Evolutionary conservation across 1,284 basidiomycete genomes (phyloP).

Genomic region (Mycosarcoma mackinlayi): DNA sequence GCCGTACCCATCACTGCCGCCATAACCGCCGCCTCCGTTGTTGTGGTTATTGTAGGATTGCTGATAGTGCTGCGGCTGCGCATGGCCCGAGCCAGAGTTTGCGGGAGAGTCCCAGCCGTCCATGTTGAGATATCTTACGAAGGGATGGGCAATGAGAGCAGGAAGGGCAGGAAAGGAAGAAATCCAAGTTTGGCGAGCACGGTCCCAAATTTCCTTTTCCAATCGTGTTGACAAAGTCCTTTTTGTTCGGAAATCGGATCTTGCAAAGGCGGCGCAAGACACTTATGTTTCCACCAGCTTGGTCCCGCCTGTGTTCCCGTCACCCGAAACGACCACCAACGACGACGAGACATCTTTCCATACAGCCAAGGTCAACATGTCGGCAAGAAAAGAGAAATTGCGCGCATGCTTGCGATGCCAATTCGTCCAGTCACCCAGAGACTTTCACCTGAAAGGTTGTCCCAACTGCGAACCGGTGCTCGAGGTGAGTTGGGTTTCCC

Average conservation of each 20-base stretch:
- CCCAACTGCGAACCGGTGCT: constrained; percentile 97
- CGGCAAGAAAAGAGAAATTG: constrained; percentile 71
- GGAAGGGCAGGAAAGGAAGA: constrained; percentile 1
- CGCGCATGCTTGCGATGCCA: constrained; percentile 93
- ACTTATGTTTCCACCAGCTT: background rate
- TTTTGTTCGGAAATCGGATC: constrained; percentile 17
- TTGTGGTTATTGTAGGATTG: constrained; percentile 17
- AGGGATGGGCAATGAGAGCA: background rate
- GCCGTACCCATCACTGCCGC: constrained; percentile 3
- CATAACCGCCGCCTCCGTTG: background rate
- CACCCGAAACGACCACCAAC: background rate
- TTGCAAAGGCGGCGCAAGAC: background rate
- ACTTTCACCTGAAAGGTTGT: constrained; percentile 87
- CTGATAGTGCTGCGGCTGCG: constrained; percentile 11
- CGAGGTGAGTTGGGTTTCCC: constrained; percentile 76
- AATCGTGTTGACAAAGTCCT: background rate
- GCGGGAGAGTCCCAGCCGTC: constrained; percentile 31
- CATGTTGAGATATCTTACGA: constrained; percentile 11
- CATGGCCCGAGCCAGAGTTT: constrained; percentile 6
- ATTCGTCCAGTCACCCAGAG: constrained; percentile 82
- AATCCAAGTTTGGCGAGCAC: constrained; percentile 9
- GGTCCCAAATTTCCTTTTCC: constrained; percentile 5
- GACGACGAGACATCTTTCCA: background rate
- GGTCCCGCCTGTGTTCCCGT: background rate
- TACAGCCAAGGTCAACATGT: too few relatives aligned